Evolutionary conservation across 805 yeast species (phyloP).

Genomic region (Saturnispora mendoncae): DNA sequence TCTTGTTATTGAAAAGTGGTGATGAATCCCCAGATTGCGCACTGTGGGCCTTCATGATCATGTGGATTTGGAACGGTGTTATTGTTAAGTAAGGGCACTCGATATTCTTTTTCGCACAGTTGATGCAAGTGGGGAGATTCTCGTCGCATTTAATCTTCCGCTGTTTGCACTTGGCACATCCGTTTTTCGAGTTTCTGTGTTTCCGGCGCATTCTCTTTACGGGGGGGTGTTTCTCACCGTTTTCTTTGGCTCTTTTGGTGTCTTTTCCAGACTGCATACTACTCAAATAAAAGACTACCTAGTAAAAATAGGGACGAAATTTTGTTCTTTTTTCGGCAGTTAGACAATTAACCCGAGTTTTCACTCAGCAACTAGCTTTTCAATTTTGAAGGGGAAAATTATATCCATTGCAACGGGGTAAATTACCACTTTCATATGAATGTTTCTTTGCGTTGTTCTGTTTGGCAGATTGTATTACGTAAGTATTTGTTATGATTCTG

Average conservation of each 20-base stretch:
- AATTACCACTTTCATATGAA: too few relatives aligned
- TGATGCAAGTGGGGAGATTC: slow-evolving; percentile 23
- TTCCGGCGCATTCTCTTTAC: slow-evolving; percentile 5
- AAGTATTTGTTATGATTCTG: too few relatives aligned
- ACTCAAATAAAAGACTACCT: neutral
- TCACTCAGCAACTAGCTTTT: neutral
- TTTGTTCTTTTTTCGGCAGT: too few relatives aligned
- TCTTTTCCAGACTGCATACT: neutral
- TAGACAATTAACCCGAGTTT: neutral
- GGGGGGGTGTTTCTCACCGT: too few relatives aligned
- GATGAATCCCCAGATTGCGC: neutral
- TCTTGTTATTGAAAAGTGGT: neutral
- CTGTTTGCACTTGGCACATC: slow-evolving; percentile 32
- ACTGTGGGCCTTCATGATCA: slow-evolving; percentile 1
- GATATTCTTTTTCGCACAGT: slow-evolving; percentile 5
- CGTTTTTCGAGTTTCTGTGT: slow-evolving; percentile 31
- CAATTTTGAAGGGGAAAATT: neutral
- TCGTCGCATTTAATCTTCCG: slow-evolving; percentile 32
- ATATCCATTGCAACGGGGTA: too few relatives aligned
- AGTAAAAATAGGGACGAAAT: neutral
- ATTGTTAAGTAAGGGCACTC: slow-evolving; percentile 12
- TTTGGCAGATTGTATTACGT: too few relatives aligned
- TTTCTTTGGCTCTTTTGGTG: neutral
- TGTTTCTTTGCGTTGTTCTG: too few relatives aligned
- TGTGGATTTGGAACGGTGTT: slow-evolving; percentile 13